Conservation (phyloP, 257 asterid species). For the Nicotiana paniculata region DNA sequence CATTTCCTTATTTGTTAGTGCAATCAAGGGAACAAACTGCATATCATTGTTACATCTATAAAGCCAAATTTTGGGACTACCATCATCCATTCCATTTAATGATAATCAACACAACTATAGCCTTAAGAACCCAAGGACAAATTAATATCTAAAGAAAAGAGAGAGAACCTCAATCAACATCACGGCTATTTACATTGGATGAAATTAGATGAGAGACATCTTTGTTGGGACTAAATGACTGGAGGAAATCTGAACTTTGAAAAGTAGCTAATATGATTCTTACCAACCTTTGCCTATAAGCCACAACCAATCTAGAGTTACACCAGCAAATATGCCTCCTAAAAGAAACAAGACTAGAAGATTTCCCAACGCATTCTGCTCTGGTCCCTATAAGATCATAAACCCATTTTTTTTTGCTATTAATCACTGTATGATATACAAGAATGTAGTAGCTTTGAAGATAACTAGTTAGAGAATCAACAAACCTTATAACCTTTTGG, state of each 20-base stretch:
- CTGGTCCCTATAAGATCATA: conserved; percentile 28
- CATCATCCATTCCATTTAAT: too few species aligned
- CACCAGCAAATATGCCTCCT: conserved; percentile 40
- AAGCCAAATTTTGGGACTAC: too few species aligned
- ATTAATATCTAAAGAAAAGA: too few species aligned
- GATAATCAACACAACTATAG: too few species aligned
- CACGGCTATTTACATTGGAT: background rate
- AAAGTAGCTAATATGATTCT: background rate
- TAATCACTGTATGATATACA: background rate
- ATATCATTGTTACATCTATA: too few species aligned
- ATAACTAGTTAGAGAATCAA: background rate
- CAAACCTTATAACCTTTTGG: conserved; percentile 45
- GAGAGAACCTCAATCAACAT: too few species aligned
- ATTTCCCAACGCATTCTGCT: conserved; percentile 37
- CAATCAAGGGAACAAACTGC: too few species aligned
- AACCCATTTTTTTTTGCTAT: background rate
- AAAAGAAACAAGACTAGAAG: conserved; percentile 29
- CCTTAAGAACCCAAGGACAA: too few species aligned
- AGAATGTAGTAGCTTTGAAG: background rate
- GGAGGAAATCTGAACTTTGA: background rate
- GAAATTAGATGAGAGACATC: background rate
- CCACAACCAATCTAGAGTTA: conserved; percentile 41
- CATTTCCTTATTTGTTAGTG: too few species aligned
- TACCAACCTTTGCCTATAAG: conserved; percentile 45
- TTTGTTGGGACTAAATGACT: background rate